Base-by-base conservation (phyloP, 768 basidiomycete species). In the Auricularia cornea region DNA sequence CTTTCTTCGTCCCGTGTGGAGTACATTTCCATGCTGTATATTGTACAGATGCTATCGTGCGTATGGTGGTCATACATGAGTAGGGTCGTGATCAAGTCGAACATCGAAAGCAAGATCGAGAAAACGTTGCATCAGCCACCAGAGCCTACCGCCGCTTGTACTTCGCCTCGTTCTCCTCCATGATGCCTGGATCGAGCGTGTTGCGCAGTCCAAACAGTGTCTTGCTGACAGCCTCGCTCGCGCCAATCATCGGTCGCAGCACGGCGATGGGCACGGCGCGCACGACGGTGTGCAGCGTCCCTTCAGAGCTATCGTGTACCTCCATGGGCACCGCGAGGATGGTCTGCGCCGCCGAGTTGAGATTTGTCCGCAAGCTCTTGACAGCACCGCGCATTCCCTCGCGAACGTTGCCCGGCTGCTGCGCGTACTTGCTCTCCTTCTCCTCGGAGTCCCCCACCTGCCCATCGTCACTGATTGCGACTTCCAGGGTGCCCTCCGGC, bases 321-420 rank as follows among this genome's bases (percentile, higher is more conserved):
- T 98, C 97, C 96, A 98, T 98, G 1, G 97, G 97, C 1, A 99
- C 93, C 1, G 97, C 96, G 40, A 99, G 82, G 65, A 99, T 98
- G 0, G 97, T 99, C 76, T 99, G 96, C 29, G 96, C 97, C 30
- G 97, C 97, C 51, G 91, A 92, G 68, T 87, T 89, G 65, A 99
- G 73, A 74, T 98, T 98, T 70, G 79, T 85, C 60, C 83, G 86
- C 69, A 99, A 74, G 70, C 92, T 95, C 72, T 81, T 85, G 73
- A 98, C 98, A n/a, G 95, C 97, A 0, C 85, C 86, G 66, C 94
- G 86, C 35, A 99, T 80, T 18, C 97, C 97, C 70, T 98, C 93
- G 68, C 78, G 84, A 44, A 96, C 80, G 70, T 90, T 86, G 41
- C 75, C 75, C 1, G 97, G 97, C 70, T 98, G 97, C 66, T 94